These are phyloP conservation scores for Pythium phragmiticola DNA, from an alignment of 352 stramenopile genomes.

Conservation along the genomic window DNA sequence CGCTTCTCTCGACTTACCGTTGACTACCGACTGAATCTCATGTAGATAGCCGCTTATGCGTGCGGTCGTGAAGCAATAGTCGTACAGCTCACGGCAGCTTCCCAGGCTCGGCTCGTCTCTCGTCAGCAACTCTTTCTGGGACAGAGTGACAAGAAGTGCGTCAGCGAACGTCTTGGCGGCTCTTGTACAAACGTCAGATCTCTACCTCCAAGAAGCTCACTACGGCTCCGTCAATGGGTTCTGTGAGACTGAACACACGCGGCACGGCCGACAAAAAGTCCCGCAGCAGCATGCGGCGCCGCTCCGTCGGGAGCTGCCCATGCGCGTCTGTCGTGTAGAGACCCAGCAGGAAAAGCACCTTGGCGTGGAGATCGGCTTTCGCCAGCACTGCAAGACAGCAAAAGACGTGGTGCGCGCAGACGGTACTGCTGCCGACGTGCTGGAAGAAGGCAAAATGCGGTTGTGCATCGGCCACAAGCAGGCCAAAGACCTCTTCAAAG, in stretches of 20 bases:
- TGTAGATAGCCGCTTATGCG: constrained; percentile 56
- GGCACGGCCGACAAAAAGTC: constrained; percentile 44
- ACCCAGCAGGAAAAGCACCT: constrained; percentile 57
- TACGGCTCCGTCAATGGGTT: constrained; percentile 33
- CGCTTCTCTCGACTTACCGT: constrained; percentile 30
- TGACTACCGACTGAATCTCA: constrained; percentile 41
- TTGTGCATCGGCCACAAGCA: constrained; percentile 61
- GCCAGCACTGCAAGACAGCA: constrained; percentile 56
- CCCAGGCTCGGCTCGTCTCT: constrained; percentile 38
- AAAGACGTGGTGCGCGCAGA: constrained; percentile 59
- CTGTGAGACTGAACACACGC: constrained; percentile 38
- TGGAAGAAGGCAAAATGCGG: constrained; percentile 71
- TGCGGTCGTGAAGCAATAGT: constrained; percentile 59
- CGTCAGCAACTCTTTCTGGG: constrained; percentile 43
- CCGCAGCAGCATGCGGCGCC: constrained; percentile 40
- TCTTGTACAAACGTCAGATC: too few relatives aligned
- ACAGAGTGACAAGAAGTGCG: neutral
- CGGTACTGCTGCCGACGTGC: constrained; percentile 10
- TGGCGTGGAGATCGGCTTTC: constrained; percentile 48
- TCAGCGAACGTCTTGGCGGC: neutral
- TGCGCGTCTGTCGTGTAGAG: constrained; percentile 49
- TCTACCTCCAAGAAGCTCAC: constrained; percentile 31
- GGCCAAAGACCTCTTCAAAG: constrained; percentile 78
- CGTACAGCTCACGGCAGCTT: constrained; percentile 47
- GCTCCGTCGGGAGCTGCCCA: constrained; percentile 39